phyloP scores from a whole-genome alignment of 306 rosid genomes.

The Spatholobus suberectus region DNA sequence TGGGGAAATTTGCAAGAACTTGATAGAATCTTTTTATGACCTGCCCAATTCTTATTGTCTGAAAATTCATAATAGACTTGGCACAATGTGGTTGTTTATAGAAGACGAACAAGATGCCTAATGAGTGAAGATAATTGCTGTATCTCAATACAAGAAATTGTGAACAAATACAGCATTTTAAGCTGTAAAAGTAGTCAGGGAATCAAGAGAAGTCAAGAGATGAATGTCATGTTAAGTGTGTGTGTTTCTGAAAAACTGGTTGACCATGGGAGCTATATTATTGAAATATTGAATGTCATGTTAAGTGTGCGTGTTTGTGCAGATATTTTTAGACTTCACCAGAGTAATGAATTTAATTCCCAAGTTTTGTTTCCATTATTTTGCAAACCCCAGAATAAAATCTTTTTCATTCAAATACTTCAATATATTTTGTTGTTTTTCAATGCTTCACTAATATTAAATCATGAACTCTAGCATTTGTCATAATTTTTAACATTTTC shows the following conservation, averaged over 20 bases:
- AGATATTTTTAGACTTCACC: not conserved
- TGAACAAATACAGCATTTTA: not conserved
- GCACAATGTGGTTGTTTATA: not conserved
- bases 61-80: not conserved
- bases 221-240: not conserved
- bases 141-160: not conserved
- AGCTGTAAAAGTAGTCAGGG: not conserved
- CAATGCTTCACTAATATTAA: conserved; percentile 21
- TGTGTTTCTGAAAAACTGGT: not conserved
- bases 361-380: conserved; percentile 13
- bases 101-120: not conserved
- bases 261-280: not conserved
- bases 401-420: not conserved
- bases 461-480: conserved; percentile 17
- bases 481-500: conserved; percentile 19
- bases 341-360: conserved; percentile 21
- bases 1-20: not conserved
- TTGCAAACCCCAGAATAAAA: not conserved
- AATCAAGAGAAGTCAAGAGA: not conserved
- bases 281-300: not conserved
- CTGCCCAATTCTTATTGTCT: not conserved
- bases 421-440: not conserved
- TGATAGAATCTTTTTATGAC: not conserved
- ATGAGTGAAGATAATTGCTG: not conserved
- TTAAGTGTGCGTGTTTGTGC: not conserved